Conservation (phyloP, 495 filamentous ascomycete species). For the Podospora fimiseda region DNA sequence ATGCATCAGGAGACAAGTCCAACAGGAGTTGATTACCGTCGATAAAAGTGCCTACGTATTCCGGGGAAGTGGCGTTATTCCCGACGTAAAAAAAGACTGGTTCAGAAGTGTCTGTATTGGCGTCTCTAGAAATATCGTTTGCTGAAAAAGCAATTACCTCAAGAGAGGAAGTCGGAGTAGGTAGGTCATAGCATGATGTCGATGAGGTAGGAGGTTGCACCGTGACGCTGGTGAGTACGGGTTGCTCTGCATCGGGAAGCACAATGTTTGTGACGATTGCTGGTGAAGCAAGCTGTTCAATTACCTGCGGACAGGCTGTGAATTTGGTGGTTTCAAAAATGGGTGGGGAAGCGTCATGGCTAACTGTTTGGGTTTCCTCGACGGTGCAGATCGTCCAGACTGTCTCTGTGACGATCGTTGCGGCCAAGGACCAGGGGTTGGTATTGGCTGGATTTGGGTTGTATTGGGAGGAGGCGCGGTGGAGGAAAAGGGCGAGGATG, state of each 20-base stretch:
- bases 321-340: not conserved
- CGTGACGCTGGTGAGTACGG: constrained; percentile 14
- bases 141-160: constrained; percentile 11
- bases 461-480: not conserved
- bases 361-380: constrained; percentile 13
- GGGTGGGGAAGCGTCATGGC: not conserved
- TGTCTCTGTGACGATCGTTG: constrained; percentile 17
- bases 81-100: constrained; percentile 16
- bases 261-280: constrained; percentile 12
- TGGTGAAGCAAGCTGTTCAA: constrained; percentile 5
- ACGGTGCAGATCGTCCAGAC: constrained; percentile 11
- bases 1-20: constrained; percentile 16
- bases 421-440: constrained; percentile 11
- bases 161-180: constrained; percentile 12
- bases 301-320: constrained; percentile 1
- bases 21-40: constrained; percentile 13
- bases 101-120: not conserved
- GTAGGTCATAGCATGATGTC: constrained; percentile 18
- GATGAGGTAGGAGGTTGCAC: constrained; percentile 19
- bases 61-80: constrained; percentile 14
- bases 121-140: not conserved
- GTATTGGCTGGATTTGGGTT: not conserved
- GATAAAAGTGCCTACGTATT: constrained; percentile 15
- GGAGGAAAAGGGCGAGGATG: not conserved
- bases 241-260: constrained; percentile 3